Evolutionary conservation across 331 rosid species (phyloP), one percentile per base, ranked within the genome.

Genomic region (Spiraea crenata): DNA sequence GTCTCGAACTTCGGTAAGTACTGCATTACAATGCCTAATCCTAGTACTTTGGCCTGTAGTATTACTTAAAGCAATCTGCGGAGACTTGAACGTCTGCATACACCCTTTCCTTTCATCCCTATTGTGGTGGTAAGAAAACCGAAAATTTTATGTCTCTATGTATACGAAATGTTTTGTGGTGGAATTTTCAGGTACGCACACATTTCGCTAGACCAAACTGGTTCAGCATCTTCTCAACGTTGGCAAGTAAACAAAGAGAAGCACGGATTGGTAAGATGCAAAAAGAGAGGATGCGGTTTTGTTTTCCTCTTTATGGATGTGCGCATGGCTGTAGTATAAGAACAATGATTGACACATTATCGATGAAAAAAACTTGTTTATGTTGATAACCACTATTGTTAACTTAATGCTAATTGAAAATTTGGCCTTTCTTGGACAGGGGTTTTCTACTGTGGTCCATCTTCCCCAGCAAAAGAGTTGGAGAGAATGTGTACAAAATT

Each of bases 371-470:
- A 25, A 25, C 31, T 25, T 3, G 1, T 68, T 65, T 47, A 2
- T 9, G 47, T 46, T 16, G 20, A 35, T 67, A 16, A 31, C 16
- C 8, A 60, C n/a, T 69, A 69, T 16, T 61, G 38, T 25, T 25
- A 25, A 25, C 57, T 69, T 57, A 63, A 65, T 77, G 65, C 35
- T 50, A 56, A 74, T 37, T 57, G 7, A 31, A 49, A 67, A 20
- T 39, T 15, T 58, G 66, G 68, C 15, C 69, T 85, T 82, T 78
- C 62, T 74, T 14, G 15, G 63, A 45, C 86, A 92, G 96, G 98
- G 68, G 95, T 92, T 72, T 92, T 92, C 88, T 92, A 88, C 34
- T 88, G 98, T 68, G 96, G 98, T 13, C 83, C 98, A 68, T 82
- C 96, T 34, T 80, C 82, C 54, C 81, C 79, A 45, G 93, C 90